A percentile compares a stretch with the other conserved stretches of the same genome.
Evolutionary conservation across 2,329 filamentous ascomycete genomes (phyloP).

Genomic region (Trichoderma sp.): DNA sequence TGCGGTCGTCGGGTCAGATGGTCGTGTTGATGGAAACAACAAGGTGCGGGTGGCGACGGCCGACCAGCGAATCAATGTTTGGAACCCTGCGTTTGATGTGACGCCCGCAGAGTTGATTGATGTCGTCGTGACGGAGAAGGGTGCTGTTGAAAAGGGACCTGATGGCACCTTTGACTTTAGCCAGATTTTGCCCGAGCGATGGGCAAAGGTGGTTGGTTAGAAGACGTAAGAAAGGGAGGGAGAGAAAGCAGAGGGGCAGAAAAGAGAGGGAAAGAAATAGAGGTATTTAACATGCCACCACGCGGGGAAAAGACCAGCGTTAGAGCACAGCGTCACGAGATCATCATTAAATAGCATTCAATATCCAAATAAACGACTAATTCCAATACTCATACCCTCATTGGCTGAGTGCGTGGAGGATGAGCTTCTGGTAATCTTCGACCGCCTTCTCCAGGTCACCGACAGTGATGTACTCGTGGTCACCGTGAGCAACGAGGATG

Average conservation of each 20-base stretch:
- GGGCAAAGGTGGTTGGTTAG: conserved; percentile 43
- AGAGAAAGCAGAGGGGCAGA: neutral
- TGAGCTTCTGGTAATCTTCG: conserved; percentile 73
- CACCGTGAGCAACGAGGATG: conserved; percentile 86
- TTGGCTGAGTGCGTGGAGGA: conserved; percentile 56
- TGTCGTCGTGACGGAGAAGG: conserved; percentile 89
- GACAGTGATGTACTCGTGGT: conserved; percentile 77
- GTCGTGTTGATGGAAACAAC: conserved; percentile 62
- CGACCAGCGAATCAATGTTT: conserved; percentile 76
- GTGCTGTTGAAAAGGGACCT: conserved; percentile 75
- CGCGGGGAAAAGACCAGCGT: neutral
- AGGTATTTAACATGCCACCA: neutral
- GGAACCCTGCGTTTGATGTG: conserved; percentile 97
- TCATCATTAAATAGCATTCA: conserved; percentile 1
- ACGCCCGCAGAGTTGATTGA: conserved; percentile 89
- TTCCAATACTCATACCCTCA: conserved; percentile 24
- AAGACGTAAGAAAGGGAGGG: no score
- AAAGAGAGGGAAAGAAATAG: neutral
- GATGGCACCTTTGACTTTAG: conserved; percentile 71
- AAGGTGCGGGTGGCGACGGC: conserved; percentile 80
- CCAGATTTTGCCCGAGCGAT: conserved; percentile 58
- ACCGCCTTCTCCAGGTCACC: conserved; percentile 77
- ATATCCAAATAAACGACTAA: neutral
- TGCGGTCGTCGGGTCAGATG: conserved; percentile 66
- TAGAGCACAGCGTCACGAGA: conserved; percentile 1